phyloP scores from a whole-genome alignment of 2,329 filamentous ascomycete species.

The Neofusicoccum sp. region DNA sequence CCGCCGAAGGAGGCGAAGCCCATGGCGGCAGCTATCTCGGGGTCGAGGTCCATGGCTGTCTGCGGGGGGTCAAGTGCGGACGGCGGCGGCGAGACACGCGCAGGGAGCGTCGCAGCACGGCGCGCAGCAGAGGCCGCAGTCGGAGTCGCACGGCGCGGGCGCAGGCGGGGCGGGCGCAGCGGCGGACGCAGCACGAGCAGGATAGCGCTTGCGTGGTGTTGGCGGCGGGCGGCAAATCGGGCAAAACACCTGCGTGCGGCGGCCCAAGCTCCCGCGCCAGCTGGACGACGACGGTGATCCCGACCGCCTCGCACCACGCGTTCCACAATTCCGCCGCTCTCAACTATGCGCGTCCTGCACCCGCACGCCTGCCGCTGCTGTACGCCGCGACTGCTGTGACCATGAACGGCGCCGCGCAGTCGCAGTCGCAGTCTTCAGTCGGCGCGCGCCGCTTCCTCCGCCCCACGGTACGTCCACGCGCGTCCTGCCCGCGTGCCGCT shows the following conservation, averaged over 20 bases:
- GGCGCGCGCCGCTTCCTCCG: slow-evolving; percentile 37
- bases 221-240: slow-evolving; percentile 3
- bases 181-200: neutral
- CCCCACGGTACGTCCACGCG: slow-evolving; percentile 32
- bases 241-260: neutral
- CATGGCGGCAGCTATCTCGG: slow-evolving; percentile 65
- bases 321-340: slow-evolving; percentile 1
- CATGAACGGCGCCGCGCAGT: slow-evolving; percentile 23
- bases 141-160: neutral
- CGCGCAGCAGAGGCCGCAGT: neutral
- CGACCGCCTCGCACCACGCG: slow-evolving; percentile 6
- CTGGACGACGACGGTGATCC: slow-evolving; percentile 16
- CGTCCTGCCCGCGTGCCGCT: neutral
- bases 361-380: neutral
- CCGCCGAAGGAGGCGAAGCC: slow-evolving; percentile 71
- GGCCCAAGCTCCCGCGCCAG: slow-evolving; percentile 11
- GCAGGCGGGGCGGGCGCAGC: neutral
- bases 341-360: neutral
- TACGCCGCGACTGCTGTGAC: slow-evolving; percentile 4
- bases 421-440: slow-evolving; percentile 19
- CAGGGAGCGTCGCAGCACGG: neutral
- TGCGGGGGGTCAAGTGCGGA: neutral
- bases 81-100: neutral
- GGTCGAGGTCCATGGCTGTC: slow-evolving; percentile 41
- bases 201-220: neutral